Base-by-base conservation (phyloP, 164 flowering plant genomes). In the Vitis vinifera region DNA sequence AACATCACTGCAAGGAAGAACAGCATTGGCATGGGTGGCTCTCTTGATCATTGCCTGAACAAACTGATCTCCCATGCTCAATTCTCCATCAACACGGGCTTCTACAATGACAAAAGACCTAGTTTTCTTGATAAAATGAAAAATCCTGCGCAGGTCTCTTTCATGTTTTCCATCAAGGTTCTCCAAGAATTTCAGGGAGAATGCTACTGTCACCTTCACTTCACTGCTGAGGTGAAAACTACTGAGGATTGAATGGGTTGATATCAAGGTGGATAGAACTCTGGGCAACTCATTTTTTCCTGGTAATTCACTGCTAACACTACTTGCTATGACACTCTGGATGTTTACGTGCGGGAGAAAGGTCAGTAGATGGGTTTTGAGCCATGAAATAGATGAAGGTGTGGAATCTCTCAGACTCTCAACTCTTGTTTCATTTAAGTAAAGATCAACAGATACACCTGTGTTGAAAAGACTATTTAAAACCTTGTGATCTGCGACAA, bases 391-490 rank as follows among this genome's bases (percentile, higher is more conserved):
- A 15, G 79, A 72, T 9, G 73, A 65, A 17, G 71, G 49, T 58
- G 75, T 71, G 14, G 76, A 80, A 27, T 31, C 62, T 10, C 53
- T 52, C 44, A 76, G 60, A 37, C 44, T 65, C 47, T 62, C 59
- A 44, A 63, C 71, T 27, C 52, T 64, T 47, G 61, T 71, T 59
- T 68, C 65, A 29, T 68, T 69, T 14, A 86, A 69, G 70, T 61
- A 83, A n/a, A 88, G 79, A 78, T 84, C 84, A 58, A 81, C 81
- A 10, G 72, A 19, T 12, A 73, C 72, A 23, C 80, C 76, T 31
- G 73, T 66, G 49, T 74, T 31, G 11, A 65, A 62, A 17, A 80
- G 63, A 51, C 74, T 19, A 68, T 23, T 50, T 44, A 84, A 65
- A 68, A 56, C 79, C 53, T 31, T 59, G 57, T 17, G 62, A 65